Percentiles rank a stretch among this genome's conserved stretches.
Conservation (phyloP, 768 basidiomycete genomes). For the Boletus bicolor region DNA sequence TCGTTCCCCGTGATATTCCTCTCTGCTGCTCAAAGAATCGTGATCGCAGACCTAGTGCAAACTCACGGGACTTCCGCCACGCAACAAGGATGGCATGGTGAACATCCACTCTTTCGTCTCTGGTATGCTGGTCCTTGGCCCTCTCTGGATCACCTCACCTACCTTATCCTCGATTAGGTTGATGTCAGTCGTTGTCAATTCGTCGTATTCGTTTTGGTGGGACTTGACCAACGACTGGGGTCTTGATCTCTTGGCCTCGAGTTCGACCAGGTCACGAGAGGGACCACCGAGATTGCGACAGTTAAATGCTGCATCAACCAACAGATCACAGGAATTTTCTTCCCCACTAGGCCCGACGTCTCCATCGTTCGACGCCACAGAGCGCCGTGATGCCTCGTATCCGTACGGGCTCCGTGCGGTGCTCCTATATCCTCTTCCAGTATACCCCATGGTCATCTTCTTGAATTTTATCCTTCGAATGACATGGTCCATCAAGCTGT, state of each 20-base stretch:
- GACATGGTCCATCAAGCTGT: slow-evolving; percentile 92
- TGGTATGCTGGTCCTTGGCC: slow-evolving; percentile 53
- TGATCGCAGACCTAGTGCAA: slow-evolving; percentile 55
- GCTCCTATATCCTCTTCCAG: slow-evolving; percentile 74
- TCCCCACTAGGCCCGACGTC: neutral
- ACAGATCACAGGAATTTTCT: slow-evolving; percentile 10
- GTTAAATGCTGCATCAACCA: slow-evolving; percentile 29
- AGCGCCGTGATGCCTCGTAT: slow-evolving; percentile 30
- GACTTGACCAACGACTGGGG: slow-evolving; percentile 99
- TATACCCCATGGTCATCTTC: slow-evolving; percentile 80
- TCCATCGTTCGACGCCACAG: slow-evolving; percentile 19
- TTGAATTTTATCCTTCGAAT: slow-evolving; percentile 86
- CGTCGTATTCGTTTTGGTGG: slow-evolving; percentile 98
- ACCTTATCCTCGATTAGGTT: slow-evolving; percentile 50
- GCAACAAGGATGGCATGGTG: slow-evolving; percentile 63
- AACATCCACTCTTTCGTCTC: slow-evolving; percentile 75
- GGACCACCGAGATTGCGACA: slow-evolving; percentile 42
- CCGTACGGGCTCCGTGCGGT: slow-evolving; percentile 73
- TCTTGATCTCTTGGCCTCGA: slow-evolving; percentile 61
- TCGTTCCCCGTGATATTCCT: slow-evolving; percentile 95
- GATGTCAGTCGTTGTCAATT: slow-evolving; percentile 80
- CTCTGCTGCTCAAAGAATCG: slow-evolving; percentile 82
- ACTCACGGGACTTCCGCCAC: slow-evolving; percentile 43
- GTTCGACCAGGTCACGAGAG: slow-evolving; percentile 24
- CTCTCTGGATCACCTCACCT: neutral